Evolutionary conservation across 129 eudicot species (phyloP).

Genomic region (Flaveria ramosissima): DNA sequence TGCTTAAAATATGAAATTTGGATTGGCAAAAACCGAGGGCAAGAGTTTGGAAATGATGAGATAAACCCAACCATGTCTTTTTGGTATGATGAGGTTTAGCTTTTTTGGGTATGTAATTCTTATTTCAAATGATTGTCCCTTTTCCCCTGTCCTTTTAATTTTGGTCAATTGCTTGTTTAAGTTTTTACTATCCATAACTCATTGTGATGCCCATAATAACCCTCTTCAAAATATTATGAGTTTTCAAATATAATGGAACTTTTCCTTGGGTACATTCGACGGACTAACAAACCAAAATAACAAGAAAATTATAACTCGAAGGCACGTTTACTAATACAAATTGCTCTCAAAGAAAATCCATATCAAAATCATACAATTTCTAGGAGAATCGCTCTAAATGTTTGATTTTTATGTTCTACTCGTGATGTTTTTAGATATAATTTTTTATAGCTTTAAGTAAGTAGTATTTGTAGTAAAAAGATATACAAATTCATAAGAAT

Average conservation of each 20-base stretch:
- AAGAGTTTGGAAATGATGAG: conserved; percentile 29
- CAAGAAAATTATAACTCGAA: too few species aligned
- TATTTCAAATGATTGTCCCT: conserved; percentile 30
- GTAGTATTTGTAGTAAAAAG: too few species aligned
- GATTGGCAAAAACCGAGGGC: not conserved
- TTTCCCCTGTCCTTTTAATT: conserved; percentile 23
- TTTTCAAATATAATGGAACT: not conserved
- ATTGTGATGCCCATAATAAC: conserved; percentile 1
- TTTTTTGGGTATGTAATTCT: conserved; percentile 26
- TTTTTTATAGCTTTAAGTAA: too few species aligned
- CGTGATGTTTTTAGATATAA: too few species aligned
- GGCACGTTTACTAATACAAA: too few species aligned
- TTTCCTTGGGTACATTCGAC: too few species aligned
- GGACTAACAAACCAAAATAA: too few species aligned
- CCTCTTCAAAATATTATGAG: not conserved
- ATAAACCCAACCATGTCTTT: conserved; percentile 34
- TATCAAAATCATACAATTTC: too few species aligned
- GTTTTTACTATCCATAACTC: not conserved
- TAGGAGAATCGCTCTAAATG: too few species aligned
- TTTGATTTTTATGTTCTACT: too few species aligned
- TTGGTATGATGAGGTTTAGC: conserved; percentile 37
- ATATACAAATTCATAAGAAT: too few species aligned
- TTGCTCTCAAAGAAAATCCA: too few species aligned
- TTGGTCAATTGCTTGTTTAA: conserved; percentile 33
- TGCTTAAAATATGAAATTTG: conserved; percentile 11